Percentiles rank a stretch among this genome's conserved stretches.
These are phyloP conservation scores for Aspergillus sparsus DNA, from an alignment of 495 filamentous ascomycete species.

Conservation along the genomic window DNA sequence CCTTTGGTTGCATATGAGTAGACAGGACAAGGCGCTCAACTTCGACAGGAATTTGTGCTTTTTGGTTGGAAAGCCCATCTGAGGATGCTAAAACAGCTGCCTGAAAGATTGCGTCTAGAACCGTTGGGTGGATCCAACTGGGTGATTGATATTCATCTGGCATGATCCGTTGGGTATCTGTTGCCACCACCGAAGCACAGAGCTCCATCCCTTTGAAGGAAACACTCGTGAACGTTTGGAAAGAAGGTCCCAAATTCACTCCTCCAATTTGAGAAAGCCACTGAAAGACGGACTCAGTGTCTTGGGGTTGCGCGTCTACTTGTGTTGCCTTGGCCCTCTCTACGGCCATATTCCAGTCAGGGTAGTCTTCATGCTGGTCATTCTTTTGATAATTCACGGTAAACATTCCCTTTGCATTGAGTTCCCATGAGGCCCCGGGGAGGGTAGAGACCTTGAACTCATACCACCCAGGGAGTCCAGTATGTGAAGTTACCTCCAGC, in stretches of 20 bases:
- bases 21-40: constrained; percentile 29
- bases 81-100: constrained; percentile 27
- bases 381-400: constrained; percentile 17
- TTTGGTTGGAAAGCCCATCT: constrained; percentile 19
- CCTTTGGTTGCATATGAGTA: constrained; percentile 17
- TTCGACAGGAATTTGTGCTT: constrained; percentile 27
- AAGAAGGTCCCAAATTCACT: constrained; percentile 29
- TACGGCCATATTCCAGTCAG: constrained; percentile 22
- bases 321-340: constrained; percentile 24
- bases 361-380: constrained; percentile 8
- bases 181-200: constrained; percentile 21
- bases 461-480: constrained; percentile 27
- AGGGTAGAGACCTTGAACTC: constrained; percentile 32
- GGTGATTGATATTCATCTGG: constrained; percentile 26
- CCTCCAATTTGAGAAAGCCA: constrained; percentile 31
- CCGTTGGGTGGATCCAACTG: constrained; percentile 36
- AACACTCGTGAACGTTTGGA: constrained; percentile 21
- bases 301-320: constrained; percentile 11
- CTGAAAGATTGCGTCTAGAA: constrained; percentile 39
- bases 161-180: constrained; percentile 29
- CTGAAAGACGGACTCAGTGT: constrained; percentile 24
- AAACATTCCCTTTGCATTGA: constrained; percentile 28
- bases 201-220: constrained; percentile 28
- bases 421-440: constrained; percentile 26
- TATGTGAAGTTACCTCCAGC: constrained; percentile 27